Evolutionary conservation across 148 eudicot species (phyloP).

Genomic region (Pouteria glomerata): DNA sequence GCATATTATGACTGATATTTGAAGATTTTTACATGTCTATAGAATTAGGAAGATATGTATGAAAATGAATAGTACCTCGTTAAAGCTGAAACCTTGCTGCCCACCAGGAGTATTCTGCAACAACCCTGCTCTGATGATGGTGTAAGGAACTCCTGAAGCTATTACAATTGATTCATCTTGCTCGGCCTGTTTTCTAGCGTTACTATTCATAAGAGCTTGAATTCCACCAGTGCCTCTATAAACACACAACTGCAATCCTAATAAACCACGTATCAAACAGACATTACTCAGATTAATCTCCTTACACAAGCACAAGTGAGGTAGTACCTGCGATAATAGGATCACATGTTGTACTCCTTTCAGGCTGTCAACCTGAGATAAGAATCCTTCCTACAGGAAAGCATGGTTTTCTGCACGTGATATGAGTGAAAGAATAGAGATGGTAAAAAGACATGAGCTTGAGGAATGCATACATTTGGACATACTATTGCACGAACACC

Average conservation of each 20-base stretch:
- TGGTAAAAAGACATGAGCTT: neutral
- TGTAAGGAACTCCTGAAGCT: slow-evolving; percentile 69
- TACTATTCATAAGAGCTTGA: slow-evolving; percentile 73
- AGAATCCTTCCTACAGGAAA: slow-evolving; percentile 69
- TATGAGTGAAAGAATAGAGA: neutral
- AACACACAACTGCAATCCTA: slow-evolving; percentile 85
- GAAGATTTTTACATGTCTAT: neutral
- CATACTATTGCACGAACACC: slow-evolving; percentile 79
- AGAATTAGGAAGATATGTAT: neutral
- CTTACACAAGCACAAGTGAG: neutral
- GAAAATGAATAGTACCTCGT: slow-evolving; percentile 42
- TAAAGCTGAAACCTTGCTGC: slow-evolving; percentile 74
- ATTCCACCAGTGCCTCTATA: slow-evolving; percentile 71
- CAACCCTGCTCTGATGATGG: slow-evolving; percentile 71
- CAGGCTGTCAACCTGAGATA: slow-evolving; percentile 52
- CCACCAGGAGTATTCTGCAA: slow-evolving; percentile 69
- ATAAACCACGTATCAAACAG: slow-evolving; percentile 32
- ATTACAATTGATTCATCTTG: slow-evolving; percentile 58
- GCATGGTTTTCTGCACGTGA: neutral
- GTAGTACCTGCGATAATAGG: slow-evolving; percentile 74
- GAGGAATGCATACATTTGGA: slow-evolving; percentile 54
- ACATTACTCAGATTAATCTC: neutral
- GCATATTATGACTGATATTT: neutral
- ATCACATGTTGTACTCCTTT: slow-evolving; percentile 72
- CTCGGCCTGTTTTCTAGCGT: slow-evolving; percentile 65